Evolutionary conservation across 2,329 filamentous ascomycete species (phyloP).

Genomic region (Phoma sp.): DNA sequence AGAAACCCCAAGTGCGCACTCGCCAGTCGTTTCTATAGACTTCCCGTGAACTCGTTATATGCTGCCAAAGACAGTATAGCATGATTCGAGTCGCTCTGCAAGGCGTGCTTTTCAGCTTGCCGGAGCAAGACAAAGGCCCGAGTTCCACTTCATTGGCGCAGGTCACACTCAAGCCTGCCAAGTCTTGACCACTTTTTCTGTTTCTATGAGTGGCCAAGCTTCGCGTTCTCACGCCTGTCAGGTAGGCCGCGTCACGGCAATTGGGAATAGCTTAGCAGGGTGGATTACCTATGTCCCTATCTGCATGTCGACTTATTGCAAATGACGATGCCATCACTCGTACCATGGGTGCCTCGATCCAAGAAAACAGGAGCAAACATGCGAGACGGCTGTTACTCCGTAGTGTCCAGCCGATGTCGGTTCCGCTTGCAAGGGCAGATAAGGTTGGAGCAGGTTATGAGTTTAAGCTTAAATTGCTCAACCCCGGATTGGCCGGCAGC

Average conservation of each 20-base stretch:
- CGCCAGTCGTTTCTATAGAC: constrained; percentile 15
- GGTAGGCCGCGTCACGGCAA: constrained; percentile 42
- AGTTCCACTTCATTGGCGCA: constrained; percentile 37
- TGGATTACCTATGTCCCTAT: background rate
- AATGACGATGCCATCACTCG: constrained; percentile 3
- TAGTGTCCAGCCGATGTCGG: constrained; percentile 32
- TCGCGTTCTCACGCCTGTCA: constrained; percentile 22
- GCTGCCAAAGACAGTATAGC: constrained; percentile 28
- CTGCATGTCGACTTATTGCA: background rate
- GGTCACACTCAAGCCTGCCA: constrained; percentile 43
- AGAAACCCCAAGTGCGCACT: background rate
- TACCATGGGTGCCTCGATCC: constrained; percentile 7
- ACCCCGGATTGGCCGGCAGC: constrained; percentile 27
- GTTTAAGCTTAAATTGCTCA: constrained; percentile 45
- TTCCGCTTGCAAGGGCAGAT: constrained; percentile 40
- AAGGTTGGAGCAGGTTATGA: constrained; percentile 47
- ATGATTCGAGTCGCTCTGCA: constrained; percentile 18
- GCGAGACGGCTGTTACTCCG: background rate
- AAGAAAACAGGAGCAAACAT: background rate
- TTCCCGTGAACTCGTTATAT: constrained; percentile 21
- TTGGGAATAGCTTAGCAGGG: constrained; percentile 19
- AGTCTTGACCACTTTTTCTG: constrained; percentile 37
- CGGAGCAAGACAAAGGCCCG: constrained; percentile 41
- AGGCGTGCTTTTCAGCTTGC: constrained; percentile 39
- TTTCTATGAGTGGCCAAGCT: constrained; percentile 40